phyloP scores from a whole-genome alignment of 345 rosid species.

The Stellera chamaejasme region DNA sequence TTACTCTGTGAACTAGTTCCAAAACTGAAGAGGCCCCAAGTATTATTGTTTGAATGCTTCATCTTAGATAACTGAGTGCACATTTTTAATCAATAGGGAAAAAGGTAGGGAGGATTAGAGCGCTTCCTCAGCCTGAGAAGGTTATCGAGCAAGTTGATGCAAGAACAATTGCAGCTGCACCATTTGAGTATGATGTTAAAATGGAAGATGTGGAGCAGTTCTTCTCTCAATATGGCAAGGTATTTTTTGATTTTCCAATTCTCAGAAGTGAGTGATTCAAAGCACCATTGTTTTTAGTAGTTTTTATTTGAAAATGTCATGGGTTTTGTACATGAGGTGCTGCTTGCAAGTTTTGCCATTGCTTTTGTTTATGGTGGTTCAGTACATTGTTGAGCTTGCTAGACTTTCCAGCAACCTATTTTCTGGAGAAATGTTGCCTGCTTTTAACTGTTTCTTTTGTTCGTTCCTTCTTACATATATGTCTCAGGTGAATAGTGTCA shows the following conservation, averaged over 20 bases:
- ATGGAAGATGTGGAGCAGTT: constrained; percentile 33
- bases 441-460: neutral
- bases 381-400: too few species aligned
- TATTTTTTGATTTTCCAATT: constrained; percentile 6
- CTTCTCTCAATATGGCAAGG: constrained; percentile 41
- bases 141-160: constrained; percentile 33
- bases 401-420: neutral
- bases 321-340: too few species aligned
- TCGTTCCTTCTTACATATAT: neutral
- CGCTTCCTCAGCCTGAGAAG: constrained; percentile 28
- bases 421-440: neutral
- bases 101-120: constrained; percentile 35
- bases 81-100: constrained; percentile 19
- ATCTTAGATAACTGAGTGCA: neutral
- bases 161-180: constrained; percentile 44
- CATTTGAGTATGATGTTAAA: constrained; percentile 25
- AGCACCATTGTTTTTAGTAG: too few species aligned
- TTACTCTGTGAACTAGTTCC: too few species aligned
- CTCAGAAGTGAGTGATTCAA: neutral
- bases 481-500: constrained; percentile 42
- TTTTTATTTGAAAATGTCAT: too few species aligned
- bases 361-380: too few species aligned
- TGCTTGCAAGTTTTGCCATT: too few species aligned
- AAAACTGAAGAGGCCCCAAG: too few species aligned
- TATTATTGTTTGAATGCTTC: too few species aligned